Conservation (phyloP, 2,329 filamentous ascomycete genomes). For the Calonectria leucothoes region DNA sequence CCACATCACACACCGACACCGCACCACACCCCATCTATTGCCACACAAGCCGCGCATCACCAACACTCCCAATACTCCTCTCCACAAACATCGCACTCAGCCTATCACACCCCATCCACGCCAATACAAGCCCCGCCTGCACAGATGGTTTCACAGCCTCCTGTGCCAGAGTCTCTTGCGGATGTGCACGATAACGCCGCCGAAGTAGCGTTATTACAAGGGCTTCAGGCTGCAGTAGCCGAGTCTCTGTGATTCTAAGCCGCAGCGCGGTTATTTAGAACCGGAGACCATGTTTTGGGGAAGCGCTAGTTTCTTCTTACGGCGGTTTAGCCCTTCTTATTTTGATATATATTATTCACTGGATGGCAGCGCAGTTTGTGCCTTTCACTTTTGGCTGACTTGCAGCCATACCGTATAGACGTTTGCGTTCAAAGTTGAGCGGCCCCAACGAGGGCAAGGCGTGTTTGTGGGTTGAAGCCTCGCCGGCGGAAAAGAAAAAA, state of each 20-base stretch:
- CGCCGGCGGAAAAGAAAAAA: constrained; percentile 30
- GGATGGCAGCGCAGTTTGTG: constrained; percentile 24
- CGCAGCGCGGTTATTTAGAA: not conserved
- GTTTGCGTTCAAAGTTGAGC: not conserved
- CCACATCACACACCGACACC: constrained; percentile 40
- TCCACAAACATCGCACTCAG: constrained; percentile 23
- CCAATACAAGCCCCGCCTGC: constrained; percentile 36
- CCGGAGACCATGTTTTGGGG: not conserved
- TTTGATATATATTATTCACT: constrained; percentile 21
- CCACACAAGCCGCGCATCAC: constrained; percentile 26
- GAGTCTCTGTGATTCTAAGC: constrained; percentile 33
- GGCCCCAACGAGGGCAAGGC: not conserved
- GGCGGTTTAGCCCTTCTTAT: not conserved
- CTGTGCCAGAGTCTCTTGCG: constrained; percentile 32
- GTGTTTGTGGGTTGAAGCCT: constrained; percentile 33
- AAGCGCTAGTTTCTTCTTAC: not conserved
- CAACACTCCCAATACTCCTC: constrained; percentile 29
- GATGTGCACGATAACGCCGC: constrained; percentile 48
- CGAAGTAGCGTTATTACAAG: constrained; percentile 49
- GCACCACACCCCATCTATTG: constrained; percentile 27
- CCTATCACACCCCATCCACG: constrained; percentile 25
- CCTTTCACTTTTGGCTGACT: not conserved
- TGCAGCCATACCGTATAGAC: not conserved
- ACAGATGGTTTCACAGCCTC: constrained; percentile 36
- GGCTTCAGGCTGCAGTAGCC: constrained; percentile 50